Evolutionary conservation across 345 rosid species (phyloP).

Genomic region (Heritiera littoralis): DNA sequence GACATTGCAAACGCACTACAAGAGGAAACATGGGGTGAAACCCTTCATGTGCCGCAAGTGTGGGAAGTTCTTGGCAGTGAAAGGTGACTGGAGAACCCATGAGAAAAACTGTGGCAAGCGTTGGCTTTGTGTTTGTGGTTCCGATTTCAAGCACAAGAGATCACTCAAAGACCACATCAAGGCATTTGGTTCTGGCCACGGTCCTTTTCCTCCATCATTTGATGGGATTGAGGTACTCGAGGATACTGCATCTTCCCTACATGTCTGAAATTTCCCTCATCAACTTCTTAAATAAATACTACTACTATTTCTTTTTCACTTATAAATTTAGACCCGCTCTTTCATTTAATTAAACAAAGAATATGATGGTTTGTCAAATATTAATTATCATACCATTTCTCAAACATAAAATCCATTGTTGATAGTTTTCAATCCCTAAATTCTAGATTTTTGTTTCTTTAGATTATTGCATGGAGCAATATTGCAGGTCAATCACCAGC

Average conservation of each 20-base stretch:
- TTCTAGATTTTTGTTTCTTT: background rate
- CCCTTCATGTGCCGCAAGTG: constrained; percentile 73
- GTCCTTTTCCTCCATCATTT: constrained; percentile 50
- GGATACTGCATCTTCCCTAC: constrained; percentile 30
- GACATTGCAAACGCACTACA: constrained; percentile 83
- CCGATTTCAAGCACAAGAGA: constrained; percentile 91
- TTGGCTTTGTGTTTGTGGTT: constrained; percentile 85
- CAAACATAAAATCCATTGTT: background rate
- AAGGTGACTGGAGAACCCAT: constrained; percentile 92
- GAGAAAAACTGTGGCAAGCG: constrained; percentile 94
- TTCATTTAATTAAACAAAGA: background rate
- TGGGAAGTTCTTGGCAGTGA: constrained; percentile 78
- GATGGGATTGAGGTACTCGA: constrained; percentile 32
- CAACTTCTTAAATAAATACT: background rate
- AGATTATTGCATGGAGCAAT: background rate
- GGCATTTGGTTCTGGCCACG: constrained; percentile 73
- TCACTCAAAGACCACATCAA: constrained; percentile 85
- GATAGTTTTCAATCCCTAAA: background rate
- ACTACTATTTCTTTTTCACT: background rate
- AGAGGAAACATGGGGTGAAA: constrained; percentile 78
- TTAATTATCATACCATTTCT: background rate
- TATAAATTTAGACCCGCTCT: background rate
- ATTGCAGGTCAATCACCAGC: background rate
- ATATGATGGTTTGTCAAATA: background rate
- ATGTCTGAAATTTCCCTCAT: constrained; percentile 13